Conservation (phyloP, 345 rosid species). For the Eucalyptus regnans region DNA sequence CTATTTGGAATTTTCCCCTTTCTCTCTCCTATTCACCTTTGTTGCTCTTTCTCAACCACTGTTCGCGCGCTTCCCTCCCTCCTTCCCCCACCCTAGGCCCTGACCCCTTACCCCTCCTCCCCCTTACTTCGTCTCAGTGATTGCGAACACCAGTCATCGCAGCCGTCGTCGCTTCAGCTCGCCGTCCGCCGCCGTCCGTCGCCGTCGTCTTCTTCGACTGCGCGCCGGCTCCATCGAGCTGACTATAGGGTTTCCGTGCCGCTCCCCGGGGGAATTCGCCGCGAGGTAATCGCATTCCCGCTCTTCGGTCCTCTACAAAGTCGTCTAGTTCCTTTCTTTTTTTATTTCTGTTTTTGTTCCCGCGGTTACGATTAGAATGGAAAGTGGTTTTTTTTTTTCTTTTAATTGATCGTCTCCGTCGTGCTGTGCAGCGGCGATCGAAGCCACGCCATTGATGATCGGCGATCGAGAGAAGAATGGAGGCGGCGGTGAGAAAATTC, state of each 20-base stretch:
- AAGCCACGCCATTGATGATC: neutral
- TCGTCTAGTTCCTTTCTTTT: neutral
- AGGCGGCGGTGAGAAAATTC: constrained; percentile 49
- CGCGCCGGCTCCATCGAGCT: neutral
- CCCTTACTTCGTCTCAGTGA: neutral
- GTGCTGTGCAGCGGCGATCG: neutral
- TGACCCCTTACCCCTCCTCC: neutral
- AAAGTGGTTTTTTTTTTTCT: neutral
- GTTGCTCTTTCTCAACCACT: too few species aligned
- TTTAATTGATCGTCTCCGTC: neutral
- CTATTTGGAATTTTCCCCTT: too few species aligned
- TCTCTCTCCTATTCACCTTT: too few species aligned
- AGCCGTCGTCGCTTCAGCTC: neutral
- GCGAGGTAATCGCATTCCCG: neutral
- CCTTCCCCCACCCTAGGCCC: too few species aligned
- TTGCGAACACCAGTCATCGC: neutral
- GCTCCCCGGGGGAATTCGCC: neutral
- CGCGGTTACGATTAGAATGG: neutral
- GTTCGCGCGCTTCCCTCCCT: neutral
- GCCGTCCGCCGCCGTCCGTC: too few species aligned
- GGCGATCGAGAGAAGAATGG: constrained; percentile 23
- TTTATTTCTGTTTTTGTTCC: neutral
- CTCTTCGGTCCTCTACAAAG: neutral
- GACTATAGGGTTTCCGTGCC: neutral
- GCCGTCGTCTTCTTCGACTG: neutral